phyloP scores from a whole-genome alignment of 257 asterid species.

The Lithospermum erythrorhizon region DNA sequence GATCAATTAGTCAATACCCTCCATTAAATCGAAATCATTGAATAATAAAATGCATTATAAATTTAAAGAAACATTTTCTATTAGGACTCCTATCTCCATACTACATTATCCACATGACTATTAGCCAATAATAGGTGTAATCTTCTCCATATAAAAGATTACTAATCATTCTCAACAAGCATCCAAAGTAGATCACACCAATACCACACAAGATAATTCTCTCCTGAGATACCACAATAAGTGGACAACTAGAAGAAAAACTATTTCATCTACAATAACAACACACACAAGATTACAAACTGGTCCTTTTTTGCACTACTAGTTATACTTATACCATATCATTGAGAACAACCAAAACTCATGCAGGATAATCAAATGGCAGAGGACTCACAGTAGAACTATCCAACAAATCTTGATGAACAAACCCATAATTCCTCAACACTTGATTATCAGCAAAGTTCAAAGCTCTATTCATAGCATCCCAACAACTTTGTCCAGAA shows the following conservation, averaged over 20 bases:
- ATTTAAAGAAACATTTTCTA: neutral
- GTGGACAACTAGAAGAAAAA: neutral
- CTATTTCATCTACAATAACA: neutral
- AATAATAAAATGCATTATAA: no score
- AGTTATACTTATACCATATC: neutral
- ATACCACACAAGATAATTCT: neutral
- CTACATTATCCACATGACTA: neutral
- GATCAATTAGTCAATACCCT: no score
- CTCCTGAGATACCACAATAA: neutral
- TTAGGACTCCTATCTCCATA: neutral
- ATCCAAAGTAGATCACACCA: neutral
- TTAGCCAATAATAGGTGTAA: neutral
- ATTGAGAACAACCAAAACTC: conserved; percentile 1
- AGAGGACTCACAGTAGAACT: conserved; percentile 52
- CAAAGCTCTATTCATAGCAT: conserved; percentile 71
- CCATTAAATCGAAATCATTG: no score
- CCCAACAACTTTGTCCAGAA: conserved; percentile 62
- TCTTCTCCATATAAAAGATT: neutral
- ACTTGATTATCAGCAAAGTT: conserved; percentile 90
- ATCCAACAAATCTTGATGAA: conserved; percentile 54
- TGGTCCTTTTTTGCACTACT: neutral
- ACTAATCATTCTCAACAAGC: neutral
- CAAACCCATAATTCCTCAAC: conserved; percentile 63
- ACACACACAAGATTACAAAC: neutral
- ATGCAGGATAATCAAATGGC: conserved; percentile 72